Evolutionary conservation across 805 yeast species (phyloP), one percentile per base, ranked within the genome.

Genomic region (Yamadazyma endophytica): DNA sequence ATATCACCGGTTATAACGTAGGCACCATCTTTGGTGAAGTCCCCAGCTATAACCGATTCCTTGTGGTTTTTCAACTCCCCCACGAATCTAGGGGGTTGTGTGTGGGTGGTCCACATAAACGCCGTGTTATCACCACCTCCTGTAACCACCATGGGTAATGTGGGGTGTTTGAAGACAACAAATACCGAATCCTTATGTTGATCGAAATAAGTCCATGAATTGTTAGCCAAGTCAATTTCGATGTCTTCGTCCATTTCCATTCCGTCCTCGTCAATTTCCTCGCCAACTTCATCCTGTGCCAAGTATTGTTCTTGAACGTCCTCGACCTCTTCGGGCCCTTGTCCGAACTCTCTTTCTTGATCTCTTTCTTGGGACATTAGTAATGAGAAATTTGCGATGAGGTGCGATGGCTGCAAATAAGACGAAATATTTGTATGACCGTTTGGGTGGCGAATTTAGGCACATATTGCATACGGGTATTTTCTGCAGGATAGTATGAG

Each of bases 61-160:
- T 80, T 80, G 59, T 86, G 95, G 13, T 90, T 95, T 31, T 65
- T 64, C 37, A 92, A 63, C 47, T 83, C 79, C 23, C 83, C 79
- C 2, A 87, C 89, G 35, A 83, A 68, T 40, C 79, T 76, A 8
- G 96, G 86, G 19, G 96, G 95, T 38, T 76, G 78, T 2, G 86
- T 70, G 56, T 87, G 94, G 2, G 95, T 81, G 4, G 96, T 87
- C 97, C 97, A 92, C 47, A 92, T 54, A 53, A 77, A 85, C 2
- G 89, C 96, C 16, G 76, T 67, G 55, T 90, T 80, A 56, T 92
- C 99, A 37, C 95, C 97, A 24, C 96, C 97, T 18, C 99, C 98
- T 14, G 90, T 73, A n/a, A 80, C 82, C 6, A 85, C 92, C 55
- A 82, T 57, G 12, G 97, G 97, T 37, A 88, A 67, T 5, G 69